Evolutionary conservation across 2,329 filamentous ascomycete genomes (phyloP).

Genomic region (Raffaelea ambrosiae): DNA sequence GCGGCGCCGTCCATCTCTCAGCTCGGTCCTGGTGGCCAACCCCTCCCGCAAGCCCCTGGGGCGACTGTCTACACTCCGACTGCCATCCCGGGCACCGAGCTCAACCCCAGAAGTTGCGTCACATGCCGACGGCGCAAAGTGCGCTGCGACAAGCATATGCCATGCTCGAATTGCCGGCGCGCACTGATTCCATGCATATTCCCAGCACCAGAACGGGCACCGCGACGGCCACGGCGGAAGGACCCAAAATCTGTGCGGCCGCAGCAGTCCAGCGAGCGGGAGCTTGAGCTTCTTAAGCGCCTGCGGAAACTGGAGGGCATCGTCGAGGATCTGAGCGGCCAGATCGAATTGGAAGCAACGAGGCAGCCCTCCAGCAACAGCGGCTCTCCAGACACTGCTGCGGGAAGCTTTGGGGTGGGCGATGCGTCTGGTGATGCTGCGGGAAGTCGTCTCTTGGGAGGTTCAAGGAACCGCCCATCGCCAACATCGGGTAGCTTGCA

Average conservation of each 20-base stretch:
- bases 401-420: not conserved
- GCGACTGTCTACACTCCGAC: constrained; percentile 19
- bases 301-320: constrained; percentile 67
- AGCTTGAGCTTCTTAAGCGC: constrained; percentile 63
- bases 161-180: constrained; percentile 48
- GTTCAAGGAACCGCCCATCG: constrained; percentile 2
- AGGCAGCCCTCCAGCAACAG: constrained; percentile 23
- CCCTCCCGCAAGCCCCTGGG: too few species aligned
- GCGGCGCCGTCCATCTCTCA: too few species aligned
- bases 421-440: not conserved
- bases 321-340: constrained; percentile 59
- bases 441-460: not conserved
- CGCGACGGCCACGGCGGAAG: constrained; percentile 50
- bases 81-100: constrained; percentile 14
- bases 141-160: constrained; percentile 46
- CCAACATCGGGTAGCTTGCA: constrained; percentile 4
- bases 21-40: too few species aligned
- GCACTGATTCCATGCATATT: constrained; percentile 43
- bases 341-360: constrained; percentile 48
- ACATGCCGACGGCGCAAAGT: constrained; percentile 47
- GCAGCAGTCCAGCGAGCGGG: constrained; percentile 51
- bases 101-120: constrained; percentile 38
- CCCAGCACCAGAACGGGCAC: constrained; percentile 39
- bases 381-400: constrained; percentile 28
- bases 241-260: constrained; percentile 49